phyloP scores from a whole-genome alignment of 768 basidiomycete species.

The Macrolepiota dolichaula region DNA sequence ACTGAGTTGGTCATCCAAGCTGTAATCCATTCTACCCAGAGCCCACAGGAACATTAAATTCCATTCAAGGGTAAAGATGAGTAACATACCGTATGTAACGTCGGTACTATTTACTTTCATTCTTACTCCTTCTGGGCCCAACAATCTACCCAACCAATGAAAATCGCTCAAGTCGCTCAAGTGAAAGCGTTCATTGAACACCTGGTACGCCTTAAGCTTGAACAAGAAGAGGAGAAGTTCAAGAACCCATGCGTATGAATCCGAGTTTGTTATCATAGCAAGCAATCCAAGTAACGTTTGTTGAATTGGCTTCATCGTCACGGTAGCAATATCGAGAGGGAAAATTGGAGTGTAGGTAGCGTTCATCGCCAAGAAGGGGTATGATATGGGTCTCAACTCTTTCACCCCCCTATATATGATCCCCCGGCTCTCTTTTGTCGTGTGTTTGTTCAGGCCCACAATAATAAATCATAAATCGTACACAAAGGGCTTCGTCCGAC shows the following conservation, averaged over 20 bases:
- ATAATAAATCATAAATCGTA: too few species aligned
- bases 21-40: constrained; percentile 49
- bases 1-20: constrained; percentile 56
- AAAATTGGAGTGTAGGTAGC: neutral
- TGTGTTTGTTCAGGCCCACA: neutral
- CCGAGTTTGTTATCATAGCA: neutral
- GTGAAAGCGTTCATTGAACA: neutral
- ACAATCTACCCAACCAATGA: neutral
- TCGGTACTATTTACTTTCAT: neutral
- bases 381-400: neutral
- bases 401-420: neutral
- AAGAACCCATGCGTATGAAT: neutral
- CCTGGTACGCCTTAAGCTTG: neutral
- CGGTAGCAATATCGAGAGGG: neutral
- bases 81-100: constrained; percentile 1
- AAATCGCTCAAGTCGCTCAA: neutral
- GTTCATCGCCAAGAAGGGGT: neutral
- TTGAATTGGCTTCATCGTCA: neutral
- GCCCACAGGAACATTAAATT: neutral
- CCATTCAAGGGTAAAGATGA: neutral
- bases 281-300: neutral
- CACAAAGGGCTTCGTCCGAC: too few species aligned
- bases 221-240: neutral
- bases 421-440: neutral
- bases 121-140: neutral